phyloP scores from a whole-genome alignment of 2,329 filamentous ascomycete species.

The Aspergillus sp. region DNA sequence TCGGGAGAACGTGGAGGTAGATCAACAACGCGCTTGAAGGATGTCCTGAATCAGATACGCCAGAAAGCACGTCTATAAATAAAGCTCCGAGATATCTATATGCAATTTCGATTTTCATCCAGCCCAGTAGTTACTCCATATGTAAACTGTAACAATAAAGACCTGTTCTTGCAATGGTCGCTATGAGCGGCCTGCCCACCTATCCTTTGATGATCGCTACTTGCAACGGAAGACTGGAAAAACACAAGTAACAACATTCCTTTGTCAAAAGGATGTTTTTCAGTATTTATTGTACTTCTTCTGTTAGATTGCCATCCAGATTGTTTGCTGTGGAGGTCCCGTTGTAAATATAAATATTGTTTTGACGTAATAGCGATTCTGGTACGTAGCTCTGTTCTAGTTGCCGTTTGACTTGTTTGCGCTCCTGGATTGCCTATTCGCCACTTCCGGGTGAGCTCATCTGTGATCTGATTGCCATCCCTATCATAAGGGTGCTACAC shows the following conservation, averaged over 20 bases:
- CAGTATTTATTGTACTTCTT: not conserved
- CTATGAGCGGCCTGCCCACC: no score
- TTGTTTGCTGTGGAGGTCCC: not conserved
- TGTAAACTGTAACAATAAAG: no score
- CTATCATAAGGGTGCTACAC: not conserved
- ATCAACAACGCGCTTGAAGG: constrained; percentile 57
- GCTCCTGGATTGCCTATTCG: constrained; percentile 13
- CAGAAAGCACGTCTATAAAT: not conserved
- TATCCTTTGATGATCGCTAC: no score
- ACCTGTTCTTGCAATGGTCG: no score
- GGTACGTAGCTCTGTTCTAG: not conserved
- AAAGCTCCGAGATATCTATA: not conserved
- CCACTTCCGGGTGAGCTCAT: constrained; percentile 19
- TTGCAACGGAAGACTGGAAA: no score
- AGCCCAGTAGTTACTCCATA: no score
- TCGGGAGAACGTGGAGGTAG: constrained; percentile 52
- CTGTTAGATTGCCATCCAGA: no score
- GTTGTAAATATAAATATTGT: not conserved
- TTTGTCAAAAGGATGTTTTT: no score
- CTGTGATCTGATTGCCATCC: constrained; percentile 6
- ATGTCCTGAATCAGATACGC: constrained; percentile 51
- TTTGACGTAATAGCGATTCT: not conserved
- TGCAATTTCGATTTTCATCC: not conserved
- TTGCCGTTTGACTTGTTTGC: constrained; percentile 23
- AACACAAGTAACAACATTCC: no score